These are phyloP conservation scores for Salix suchowensis DNA, from an alignment of 345 rosid species.

Conservation along the genomic window DNA sequence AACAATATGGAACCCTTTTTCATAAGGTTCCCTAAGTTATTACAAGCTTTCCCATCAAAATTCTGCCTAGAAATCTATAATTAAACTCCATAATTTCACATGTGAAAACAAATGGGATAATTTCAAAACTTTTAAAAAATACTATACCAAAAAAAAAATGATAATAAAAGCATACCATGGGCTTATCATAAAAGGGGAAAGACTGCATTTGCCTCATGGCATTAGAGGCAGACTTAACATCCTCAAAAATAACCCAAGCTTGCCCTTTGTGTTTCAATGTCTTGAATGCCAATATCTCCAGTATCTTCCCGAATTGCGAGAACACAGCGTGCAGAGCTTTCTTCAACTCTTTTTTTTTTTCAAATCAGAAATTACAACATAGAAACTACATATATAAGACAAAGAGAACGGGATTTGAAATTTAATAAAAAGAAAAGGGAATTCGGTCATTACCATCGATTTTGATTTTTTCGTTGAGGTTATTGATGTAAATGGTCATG, in stretches of 20 bases:
- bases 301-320: constrained; percentile 86
- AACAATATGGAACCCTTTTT: not conserved
- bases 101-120: not conserved
- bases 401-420: not conserved
- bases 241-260: constrained; percentile 95
- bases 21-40: not conserved
- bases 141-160: too few relatives aligned
- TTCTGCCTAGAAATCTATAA: not conserved
- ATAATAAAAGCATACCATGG: constrained; percentile 48
- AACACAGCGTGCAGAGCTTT: constrained; percentile 84
- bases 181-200: constrained; percentile 90
- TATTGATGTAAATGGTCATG: constrained; percentile 89
- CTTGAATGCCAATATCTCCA: constrained; percentile 90
- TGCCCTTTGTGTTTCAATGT: constrained; percentile 98
- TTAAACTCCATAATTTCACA: not conserved
- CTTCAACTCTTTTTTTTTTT: constrained; percentile 60
- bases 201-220: constrained; percentile 87
- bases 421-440: not conserved
- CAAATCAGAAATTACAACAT: constrained; percentile 3
- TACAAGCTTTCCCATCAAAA: not conserved
- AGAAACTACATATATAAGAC: not conserved
- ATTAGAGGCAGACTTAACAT: constrained; percentile 59
- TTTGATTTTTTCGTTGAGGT: constrained; percentile 94
- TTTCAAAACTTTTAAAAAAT: not conserved
- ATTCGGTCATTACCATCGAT: constrained; percentile 51